phyloP scores from a whole-genome alignment of 2,329 filamentous ascomycete genomes.

The Cryphonectria nitschkei region DNA sequence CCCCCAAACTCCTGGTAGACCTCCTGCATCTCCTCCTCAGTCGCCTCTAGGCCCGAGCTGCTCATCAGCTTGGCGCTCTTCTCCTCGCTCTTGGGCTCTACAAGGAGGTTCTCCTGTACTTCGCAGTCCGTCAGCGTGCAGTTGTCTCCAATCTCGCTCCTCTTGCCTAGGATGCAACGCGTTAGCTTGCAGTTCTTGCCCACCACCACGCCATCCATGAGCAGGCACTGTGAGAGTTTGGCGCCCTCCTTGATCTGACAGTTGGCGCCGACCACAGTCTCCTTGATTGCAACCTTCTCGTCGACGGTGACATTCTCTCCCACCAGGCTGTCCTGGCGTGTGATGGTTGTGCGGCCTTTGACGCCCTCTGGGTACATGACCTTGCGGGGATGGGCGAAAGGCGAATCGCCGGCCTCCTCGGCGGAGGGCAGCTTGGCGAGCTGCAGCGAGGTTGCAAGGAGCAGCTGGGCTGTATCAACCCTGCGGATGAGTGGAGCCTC shows the following conservation, averaged over 20 bases:
- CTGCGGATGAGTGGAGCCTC: conserved; percentile 74
- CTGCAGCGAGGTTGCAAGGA: conserved; percentile 80
- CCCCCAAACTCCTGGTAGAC: conserved; percentile 45
- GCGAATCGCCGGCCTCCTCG: conserved; percentile 67
- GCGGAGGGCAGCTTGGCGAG: conserved; percentile 81
- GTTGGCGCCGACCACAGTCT: conserved; percentile 83
- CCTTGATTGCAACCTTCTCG: conserved; percentile 90
- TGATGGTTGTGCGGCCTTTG: conserved; percentile 79
- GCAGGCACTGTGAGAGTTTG: conserved; percentile 80
- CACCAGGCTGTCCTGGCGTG: conserved; percentile 78
- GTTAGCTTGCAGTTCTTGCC: conserved; percentile 84
- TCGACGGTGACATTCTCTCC: conserved; percentile 88
- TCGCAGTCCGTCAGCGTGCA: conserved; percentile 86
- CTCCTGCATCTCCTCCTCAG: conserved; percentile 63
- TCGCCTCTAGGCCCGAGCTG: conserved; percentile 67
- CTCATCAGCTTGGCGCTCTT: conserved; percentile 71
- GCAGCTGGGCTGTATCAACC: conserved; percentile 82
- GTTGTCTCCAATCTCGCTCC: conserved; percentile 81
- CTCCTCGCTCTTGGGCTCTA: conserved; percentile 75
- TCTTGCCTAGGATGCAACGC: conserved; percentile 81
- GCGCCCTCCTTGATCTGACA: conserved; percentile 87
- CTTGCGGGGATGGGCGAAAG: conserved; percentile 79
- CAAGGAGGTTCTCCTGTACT: conserved; percentile 85
- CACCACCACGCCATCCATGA: conserved; percentile 91
- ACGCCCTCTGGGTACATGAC: conserved; percentile 83